These are phyloP conservation scores for Fusarium pilosicola DNA, from an alignment of 2,329 filamentous ascomycete species.

Conservation along the genomic window DNA sequence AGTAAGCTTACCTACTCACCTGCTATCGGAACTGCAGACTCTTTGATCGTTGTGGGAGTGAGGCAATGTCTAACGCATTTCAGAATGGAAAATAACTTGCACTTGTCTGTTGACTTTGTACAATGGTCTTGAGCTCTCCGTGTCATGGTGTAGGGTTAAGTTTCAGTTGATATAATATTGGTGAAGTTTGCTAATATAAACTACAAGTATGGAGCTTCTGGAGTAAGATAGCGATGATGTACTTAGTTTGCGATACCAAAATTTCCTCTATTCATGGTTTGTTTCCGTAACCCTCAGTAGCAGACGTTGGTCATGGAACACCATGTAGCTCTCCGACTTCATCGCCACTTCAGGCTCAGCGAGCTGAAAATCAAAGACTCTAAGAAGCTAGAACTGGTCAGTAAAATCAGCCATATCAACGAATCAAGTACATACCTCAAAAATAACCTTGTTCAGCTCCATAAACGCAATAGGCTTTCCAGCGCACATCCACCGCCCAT, in stretches of 20 bases:
- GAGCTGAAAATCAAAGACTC: background rate
- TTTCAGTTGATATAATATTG: background rate
- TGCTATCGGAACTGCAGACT: too few species aligned
- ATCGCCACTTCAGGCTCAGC: background rate
- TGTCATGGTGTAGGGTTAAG: background rate
- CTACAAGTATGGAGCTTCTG: background rate
- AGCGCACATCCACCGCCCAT: background rate
- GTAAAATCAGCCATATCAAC: fast-evolving
- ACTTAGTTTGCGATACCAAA: fast-evolving
- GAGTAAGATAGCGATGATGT: too few species aligned
- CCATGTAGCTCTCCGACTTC: background rate
- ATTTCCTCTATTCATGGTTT: fast-evolving
- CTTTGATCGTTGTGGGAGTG: too few species aligned
- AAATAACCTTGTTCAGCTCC: background rate
- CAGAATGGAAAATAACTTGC: background rate
- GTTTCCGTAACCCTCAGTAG: background rate
- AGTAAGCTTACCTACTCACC: background rate
- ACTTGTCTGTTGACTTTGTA: background rate
- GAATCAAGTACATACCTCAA: background rate
- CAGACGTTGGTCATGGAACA: background rate
- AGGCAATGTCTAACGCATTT: background rate
- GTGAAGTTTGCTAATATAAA: background rate
- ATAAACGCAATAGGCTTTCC: background rate
- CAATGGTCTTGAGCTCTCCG: fast-evolving
- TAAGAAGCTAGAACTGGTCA: background rate